Percentiles rank a stretch among this genome's conserved stretches.
Evolutionary conservation across 345 rosid genomes (phyloP).

Genomic region (Gossypium ekmanianum): DNA sequence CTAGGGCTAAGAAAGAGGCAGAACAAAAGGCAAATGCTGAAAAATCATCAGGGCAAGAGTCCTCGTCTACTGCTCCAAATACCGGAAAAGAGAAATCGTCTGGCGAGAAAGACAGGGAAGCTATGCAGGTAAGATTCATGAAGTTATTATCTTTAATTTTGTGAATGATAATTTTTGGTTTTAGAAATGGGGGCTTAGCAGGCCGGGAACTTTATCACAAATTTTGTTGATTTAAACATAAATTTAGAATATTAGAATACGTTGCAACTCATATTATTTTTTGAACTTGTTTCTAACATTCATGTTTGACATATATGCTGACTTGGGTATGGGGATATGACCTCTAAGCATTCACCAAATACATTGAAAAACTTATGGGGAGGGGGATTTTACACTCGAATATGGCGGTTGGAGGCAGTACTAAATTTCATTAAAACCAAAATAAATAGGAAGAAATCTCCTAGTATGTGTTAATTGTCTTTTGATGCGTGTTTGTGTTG

Average conservation of each 20-base stretch:
- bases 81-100: slow-evolving; percentile 70
- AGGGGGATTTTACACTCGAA: too few relatives aligned
- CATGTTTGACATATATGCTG: too few relatives aligned
- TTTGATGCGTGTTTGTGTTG: not conserved
- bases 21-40: slow-evolving; percentile 78
- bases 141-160: not conserved
- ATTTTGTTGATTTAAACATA: not conserved
- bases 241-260: not conserved
- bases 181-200: not conserved
- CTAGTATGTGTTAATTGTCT: not conserved
- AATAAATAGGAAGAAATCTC: not conserved
- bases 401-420: not conserved
- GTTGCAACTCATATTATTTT: not conserved
- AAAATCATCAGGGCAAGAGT: slow-evolving; percentile 48
- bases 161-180: not conserved
- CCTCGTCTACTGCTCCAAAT: slow-evolving; percentile 35
- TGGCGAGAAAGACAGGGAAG: slow-evolving; percentile 75
- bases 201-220: not conserved
- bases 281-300: too few relatives aligned
- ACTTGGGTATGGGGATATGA: too few relatives aligned
- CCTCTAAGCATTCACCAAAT: too few relatives aligned
- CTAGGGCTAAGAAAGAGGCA: slow-evolving; percentile 80
- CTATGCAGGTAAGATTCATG: slow-evolving; percentile 71
- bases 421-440: not conserved
- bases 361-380: too few relatives aligned